These are phyloP conservation scores for Sinapis alba DNA, from an alignment of 441 rosid genomes.

Conservation along the genomic window DNA sequence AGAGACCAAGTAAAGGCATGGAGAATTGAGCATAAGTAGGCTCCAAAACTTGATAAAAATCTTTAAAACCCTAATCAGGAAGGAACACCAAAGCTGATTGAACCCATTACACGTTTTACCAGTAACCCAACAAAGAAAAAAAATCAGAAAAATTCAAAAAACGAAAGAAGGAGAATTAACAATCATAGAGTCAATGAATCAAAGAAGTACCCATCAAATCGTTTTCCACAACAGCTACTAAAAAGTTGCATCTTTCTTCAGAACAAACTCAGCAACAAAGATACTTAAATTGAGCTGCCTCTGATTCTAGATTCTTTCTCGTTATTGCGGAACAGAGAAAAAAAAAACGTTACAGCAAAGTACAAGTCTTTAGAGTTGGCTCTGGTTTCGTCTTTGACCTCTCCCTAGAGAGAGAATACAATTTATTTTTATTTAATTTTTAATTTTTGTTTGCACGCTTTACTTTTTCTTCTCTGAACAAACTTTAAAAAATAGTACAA, in stretches of 20 bases:
- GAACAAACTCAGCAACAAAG: slow-evolving; percentile 27
- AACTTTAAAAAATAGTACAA: background rate
- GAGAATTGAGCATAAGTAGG: background rate
- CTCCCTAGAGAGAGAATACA: background rate
- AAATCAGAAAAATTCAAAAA: background rate
- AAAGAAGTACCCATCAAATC: slow-evolving; percentile 67
- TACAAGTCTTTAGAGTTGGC: background rate
- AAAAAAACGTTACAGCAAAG: slow-evolving; percentile 14
- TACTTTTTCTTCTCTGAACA: background rate
- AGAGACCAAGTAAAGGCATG: background rate
- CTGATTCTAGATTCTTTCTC: slow-evolving; percentile 7
- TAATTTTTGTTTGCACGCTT: slow-evolving; percentile 6
- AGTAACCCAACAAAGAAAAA: background rate
- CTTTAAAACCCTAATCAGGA: slow-evolving; percentile 16
- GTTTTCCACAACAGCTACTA: slow-evolving; percentile 69
- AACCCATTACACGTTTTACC: slow-evolving; percentile 4
- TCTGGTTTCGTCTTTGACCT: slow-evolving; percentile 30
- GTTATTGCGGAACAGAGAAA: slow-evolving; percentile 18
- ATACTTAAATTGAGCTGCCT: slow-evolving; percentile 18
- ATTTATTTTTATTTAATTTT: background rate
- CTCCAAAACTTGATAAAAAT: slow-evolving; percentile 1
- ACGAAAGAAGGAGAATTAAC: slow-evolving; percentile 3
- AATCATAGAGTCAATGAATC: slow-evolving; percentile 5
- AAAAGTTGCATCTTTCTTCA: slow-evolving; percentile 65
- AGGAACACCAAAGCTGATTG: slow-evolving; percentile 16